phyloP scores from a whole-genome alignment of 1,284 basidiomycete genomes.

The Apiotrichum porosum region DNA sequence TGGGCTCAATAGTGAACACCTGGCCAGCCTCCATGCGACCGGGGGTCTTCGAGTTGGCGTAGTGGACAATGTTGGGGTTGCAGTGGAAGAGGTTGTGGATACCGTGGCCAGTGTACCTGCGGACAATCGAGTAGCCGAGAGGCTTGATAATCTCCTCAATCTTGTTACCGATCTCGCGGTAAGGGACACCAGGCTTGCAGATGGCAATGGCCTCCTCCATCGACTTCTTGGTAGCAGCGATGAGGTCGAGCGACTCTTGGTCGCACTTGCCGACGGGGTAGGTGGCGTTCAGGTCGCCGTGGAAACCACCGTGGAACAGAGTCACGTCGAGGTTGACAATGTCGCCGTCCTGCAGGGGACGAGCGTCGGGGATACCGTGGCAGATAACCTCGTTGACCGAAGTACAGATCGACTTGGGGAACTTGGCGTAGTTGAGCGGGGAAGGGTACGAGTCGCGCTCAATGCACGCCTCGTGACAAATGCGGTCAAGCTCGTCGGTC shows the following conservation, averaged over 20 bases:
- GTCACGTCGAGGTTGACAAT: slow-evolving; percentile 80
- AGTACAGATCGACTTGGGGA: slow-evolving; percentile 95
- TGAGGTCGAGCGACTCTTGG: slow-evolving; percentile 72
- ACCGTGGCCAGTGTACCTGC: slow-evolving; percentile 86
- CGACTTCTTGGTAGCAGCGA: slow-evolving; percentile 70
- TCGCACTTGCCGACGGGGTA: slow-evolving; percentile 84
- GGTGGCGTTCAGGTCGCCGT: slow-evolving; percentile 79
- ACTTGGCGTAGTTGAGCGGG: slow-evolving; percentile 86
- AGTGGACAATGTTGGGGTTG: slow-evolving; percentile 50
- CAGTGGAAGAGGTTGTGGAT: slow-evolving; percentile 63
- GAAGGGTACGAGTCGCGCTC: slow-evolving; percentile 91
- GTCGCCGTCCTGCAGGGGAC: slow-evolving; percentile 81
- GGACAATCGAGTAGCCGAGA: slow-evolving; percentile 75
- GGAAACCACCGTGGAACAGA: slow-evolving; percentile 62
- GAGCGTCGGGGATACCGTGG: slow-evolving; percentile 89
- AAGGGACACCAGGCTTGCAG: slow-evolving; percentile 83
- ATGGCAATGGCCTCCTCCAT: slow-evolving; percentile 81
- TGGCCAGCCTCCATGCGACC: slow-evolving; percentile 50
- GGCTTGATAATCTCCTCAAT: slow-evolving; percentile 73
- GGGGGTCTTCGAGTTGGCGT: slow-evolving; percentile 49
- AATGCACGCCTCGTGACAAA: slow-evolving; percentile 91
- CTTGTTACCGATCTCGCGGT: slow-evolving; percentile 55
- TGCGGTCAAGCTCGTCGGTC: slow-evolving; percentile 89
- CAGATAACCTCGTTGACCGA: slow-evolving; percentile 94
- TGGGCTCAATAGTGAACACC: slow-evolving; percentile 56